Evolutionary conservation across 2,329 filamentous ascomycete species (phyloP).

Genomic region (Colletotrichum cuscutae): DNA sequence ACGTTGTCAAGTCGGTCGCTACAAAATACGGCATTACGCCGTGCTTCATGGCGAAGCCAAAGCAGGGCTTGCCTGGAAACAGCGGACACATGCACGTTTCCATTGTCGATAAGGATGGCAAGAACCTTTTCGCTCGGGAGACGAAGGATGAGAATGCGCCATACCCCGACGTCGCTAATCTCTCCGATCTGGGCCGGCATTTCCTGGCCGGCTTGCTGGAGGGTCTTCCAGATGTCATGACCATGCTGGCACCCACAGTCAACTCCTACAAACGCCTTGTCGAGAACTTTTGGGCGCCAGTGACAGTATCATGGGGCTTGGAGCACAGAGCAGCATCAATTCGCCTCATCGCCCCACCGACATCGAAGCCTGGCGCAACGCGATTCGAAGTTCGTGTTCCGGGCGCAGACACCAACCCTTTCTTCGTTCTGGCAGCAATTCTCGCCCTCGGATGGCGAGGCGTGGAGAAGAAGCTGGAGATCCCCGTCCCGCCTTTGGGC

Average conservation of each 20-base stretch:
- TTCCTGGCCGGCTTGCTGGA: slow-evolving; percentile 92
- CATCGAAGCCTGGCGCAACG: slow-evolving; percentile 84
- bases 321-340: slow-evolving; percentile 95
- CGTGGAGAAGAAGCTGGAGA: slow-evolving; percentile 89
- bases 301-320: slow-evolving; percentile 96
- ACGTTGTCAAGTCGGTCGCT: slow-evolving; percentile 89
- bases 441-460: slow-evolving; percentile 91
- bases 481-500: slow-evolving; percentile 83
- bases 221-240: slow-evolving; percentile 95
- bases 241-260: slow-evolving; percentile 89
- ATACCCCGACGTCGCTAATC: slow-evolving; percentile 79
- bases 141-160: slow-evolving; percentile 75
- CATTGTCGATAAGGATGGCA: slow-evolving; percentile 80
- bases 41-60: slow-evolving; percentile 98
- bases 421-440: slow-evolving; percentile 87
- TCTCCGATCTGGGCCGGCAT: slow-evolving; percentile 90
- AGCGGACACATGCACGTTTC: slow-evolving; percentile 97
- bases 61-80: slow-evolving; percentile 90
- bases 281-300: slow-evolving; percentile 99
- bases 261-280: slow-evolving; percentile 99
- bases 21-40: slow-evolving; percentile 91
- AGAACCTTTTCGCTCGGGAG: slow-evolving; percentile 81
- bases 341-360: slow-evolving; percentile 88
- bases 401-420: slow-evolving; percentile 93
- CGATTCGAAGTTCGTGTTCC: slow-evolving; percentile 93